phyloP scores from a whole-genome alignment of 2,329 filamentous ascomycete species.

The Hypoxylon sp. region DNA sequence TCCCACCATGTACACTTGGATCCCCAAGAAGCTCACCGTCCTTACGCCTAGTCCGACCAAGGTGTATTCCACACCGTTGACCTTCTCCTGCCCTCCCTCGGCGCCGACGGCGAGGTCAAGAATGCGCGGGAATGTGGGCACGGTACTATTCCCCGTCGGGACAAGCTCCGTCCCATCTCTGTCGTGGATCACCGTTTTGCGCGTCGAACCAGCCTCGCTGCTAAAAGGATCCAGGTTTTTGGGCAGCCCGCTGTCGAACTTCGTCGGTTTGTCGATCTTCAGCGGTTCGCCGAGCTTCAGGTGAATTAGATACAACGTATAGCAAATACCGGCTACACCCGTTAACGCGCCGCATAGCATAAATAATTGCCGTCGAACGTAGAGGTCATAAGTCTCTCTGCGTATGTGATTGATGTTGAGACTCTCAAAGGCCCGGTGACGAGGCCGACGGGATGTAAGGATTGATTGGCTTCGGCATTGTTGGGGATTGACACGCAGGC shows the following conservation, averaged over 20 bases:
- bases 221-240: slow-evolving; percentile 61
- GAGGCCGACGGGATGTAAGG: slow-evolving; percentile 42
- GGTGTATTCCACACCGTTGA: slow-evolving; percentile 78
- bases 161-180: slow-evolving; percentile 81
- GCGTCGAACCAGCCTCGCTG: slow-evolving; percentile 64
- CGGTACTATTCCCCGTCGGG: slow-evolving; percentile 83
- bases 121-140: slow-evolving; percentile 82
- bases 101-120: slow-evolving; percentile 68
- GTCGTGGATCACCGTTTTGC: slow-evolving; percentile 74
- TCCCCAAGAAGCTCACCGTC: slow-evolving; percentile 88
- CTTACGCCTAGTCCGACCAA: slow-evolving; percentile 89
- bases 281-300: slow-evolving; percentile 59
- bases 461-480: slow-evolving; percentile 55
- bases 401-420: slow-evolving; percentile 67
- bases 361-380: slow-evolving; percentile 66
- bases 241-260: slow-evolving; percentile 62
- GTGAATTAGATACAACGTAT: slow-evolving; percentile 60
- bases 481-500: slow-evolving; percentile 25
- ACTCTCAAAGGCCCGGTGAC: slow-evolving; percentile 61
- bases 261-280: slow-evolving; percentile 62
- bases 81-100: slow-evolving; percentile 46
- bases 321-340: slow-evolving; percentile 65
- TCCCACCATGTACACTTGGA: slow-evolving; percentile 95
- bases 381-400: slow-evolving; percentile 63
- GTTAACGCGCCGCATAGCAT: slow-evolving; percentile 66